These are phyloP conservation scores for Lithospermum erythrorhizon DNA, from an alignment of 257 asterid genomes.

Conservation along the genomic window DNA sequence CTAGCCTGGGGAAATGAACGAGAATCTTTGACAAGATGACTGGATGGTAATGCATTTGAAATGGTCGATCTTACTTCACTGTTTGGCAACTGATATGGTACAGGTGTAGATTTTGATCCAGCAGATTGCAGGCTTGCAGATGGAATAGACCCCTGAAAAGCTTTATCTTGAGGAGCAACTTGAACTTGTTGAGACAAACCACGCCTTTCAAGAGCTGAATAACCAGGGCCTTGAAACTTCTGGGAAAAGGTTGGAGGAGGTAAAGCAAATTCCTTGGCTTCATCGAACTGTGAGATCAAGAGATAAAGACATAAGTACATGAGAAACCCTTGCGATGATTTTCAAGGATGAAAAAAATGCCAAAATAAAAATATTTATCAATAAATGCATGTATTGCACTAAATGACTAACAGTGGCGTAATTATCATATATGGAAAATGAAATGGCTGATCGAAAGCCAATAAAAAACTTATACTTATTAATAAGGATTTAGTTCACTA, in stretches of 20 bases:
- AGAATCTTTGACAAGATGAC: slow-evolving; percentile 36
- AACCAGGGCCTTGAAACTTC: slow-evolving; percentile 31
- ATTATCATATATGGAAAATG: not conserved
- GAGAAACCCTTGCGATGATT: not conserved
- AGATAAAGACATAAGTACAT: not conserved
- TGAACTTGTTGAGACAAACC: slow-evolving; percentile 30
- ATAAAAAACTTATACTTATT: no score
- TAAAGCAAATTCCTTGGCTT: slow-evolving; percentile 40
- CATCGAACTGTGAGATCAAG: slow-evolving; percentile 27
- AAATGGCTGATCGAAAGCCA: not conserved
- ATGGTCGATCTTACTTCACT: slow-evolving; percentile 71
- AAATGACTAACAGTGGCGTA: not conserved
- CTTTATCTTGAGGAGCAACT: slow-evolving; percentile 43
- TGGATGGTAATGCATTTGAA: slow-evolving; percentile 41
- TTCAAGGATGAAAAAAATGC: not conserved
- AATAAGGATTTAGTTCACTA: no score
- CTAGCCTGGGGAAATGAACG: slow-evolving; percentile 45
- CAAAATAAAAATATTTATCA: not conserved
- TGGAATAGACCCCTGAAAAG: slow-evolving; percentile 35
- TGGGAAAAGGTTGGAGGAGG: slow-evolving; percentile 44
- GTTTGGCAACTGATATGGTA: slow-evolving; percentile 79
- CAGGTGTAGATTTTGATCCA: slow-evolving; percentile 33
- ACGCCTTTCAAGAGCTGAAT: slow-evolving; percentile 39
- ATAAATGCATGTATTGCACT: not conserved
- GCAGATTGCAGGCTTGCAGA: slow-evolving; percentile 44